Percentiles rank a stretch among this genome's conserved stretches.
Evolutionary conservation across 106 monocot species (phyloP).

Genomic region (Dendrobium catenatum): DNA sequence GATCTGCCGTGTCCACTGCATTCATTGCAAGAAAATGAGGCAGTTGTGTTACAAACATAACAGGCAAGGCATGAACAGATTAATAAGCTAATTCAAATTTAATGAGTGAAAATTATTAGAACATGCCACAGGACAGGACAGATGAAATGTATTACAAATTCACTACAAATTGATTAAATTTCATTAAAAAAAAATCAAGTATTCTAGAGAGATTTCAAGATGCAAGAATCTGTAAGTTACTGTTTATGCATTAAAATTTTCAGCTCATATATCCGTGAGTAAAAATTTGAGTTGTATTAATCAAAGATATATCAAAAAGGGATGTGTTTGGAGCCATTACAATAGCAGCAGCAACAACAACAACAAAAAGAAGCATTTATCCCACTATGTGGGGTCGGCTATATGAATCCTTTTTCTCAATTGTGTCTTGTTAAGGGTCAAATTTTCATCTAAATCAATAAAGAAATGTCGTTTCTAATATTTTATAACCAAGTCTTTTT

Average conservation of each 20-base stretch:
- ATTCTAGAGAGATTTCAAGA: background rate
- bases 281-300: background rate
- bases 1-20: slow-evolving; percentile 54
- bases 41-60: slow-evolving; percentile 2
- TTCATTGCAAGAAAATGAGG: slow-evolving; percentile 7
- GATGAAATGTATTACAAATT: background rate
- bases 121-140: background rate
- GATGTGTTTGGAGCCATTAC: background rate
- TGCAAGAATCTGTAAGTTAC: background rate
- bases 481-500: too few species aligned
- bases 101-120: background rate
- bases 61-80: background rate
- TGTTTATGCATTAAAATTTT: background rate
- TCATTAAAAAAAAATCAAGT: background rate
- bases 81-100: background rate
- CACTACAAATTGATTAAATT: background rate
- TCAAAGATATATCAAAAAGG: background rate
- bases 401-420: too few species aligned
- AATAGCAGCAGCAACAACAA: too few species aligned
- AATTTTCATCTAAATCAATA: too few species aligned
- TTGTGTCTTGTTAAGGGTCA: too few species aligned
- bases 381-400: too few species aligned
- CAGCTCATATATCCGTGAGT: background rate
- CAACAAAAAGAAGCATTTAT: too few species aligned
- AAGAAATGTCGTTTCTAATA: too few species aligned